A percentile compares a stretch with the other conserved stretches of the same genome.
These are phyloP conservation scores for Rhexocercosporidium sp. DNA, from an alignment of 2,329 filamentous ascomycete genomes.

Conservation along the genomic window DNA sequence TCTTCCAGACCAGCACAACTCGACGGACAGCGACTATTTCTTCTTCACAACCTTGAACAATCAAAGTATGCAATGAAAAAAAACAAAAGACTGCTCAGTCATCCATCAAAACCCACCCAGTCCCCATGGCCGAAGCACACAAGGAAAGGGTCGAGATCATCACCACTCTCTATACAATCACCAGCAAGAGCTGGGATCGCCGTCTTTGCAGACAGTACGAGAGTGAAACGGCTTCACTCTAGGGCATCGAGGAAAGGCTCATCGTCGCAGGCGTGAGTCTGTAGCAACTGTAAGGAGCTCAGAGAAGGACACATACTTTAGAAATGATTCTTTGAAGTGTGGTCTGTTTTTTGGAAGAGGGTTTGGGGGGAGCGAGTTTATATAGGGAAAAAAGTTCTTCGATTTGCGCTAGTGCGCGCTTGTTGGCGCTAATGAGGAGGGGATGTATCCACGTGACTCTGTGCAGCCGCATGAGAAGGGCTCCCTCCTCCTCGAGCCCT, in stretches of 20 bases:
- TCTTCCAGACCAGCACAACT: neutral
- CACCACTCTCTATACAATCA: constrained; percentile 83
- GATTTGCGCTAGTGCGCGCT: neutral
- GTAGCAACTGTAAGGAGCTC: constrained; percentile 91
- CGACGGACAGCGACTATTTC: neutral
- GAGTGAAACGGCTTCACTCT: constrained; percentile 78
- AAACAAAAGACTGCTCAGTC: constrained; percentile 76
- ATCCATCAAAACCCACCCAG: constrained; percentile 84
- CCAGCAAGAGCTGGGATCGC: constrained; percentile 48
- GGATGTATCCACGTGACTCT: neutral
- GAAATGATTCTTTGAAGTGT: constrained; percentile 13
- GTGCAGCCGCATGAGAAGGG: neutral
- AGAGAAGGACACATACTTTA: constrained; percentile 82
- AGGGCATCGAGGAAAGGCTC: constrained; percentile 83
- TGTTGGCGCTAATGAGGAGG: neutral
- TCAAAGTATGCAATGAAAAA: constrained; percentile 60
- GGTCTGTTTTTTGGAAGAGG: neutral
- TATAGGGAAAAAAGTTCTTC: neutral
- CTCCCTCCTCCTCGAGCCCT: no score
- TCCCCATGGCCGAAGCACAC: constrained; percentile 68
- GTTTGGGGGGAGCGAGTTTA: neutral
- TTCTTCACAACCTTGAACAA: constrained; percentile 54
- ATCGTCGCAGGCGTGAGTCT: constrained; percentile 90
- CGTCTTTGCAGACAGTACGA: constrained; percentile 66
- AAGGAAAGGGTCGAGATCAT: constrained; percentile 77